These are phyloP conservation scores for Moricandia arvensis DNA, from an alignment of 345 rosid species.

Conservation along the genomic window DNA sequence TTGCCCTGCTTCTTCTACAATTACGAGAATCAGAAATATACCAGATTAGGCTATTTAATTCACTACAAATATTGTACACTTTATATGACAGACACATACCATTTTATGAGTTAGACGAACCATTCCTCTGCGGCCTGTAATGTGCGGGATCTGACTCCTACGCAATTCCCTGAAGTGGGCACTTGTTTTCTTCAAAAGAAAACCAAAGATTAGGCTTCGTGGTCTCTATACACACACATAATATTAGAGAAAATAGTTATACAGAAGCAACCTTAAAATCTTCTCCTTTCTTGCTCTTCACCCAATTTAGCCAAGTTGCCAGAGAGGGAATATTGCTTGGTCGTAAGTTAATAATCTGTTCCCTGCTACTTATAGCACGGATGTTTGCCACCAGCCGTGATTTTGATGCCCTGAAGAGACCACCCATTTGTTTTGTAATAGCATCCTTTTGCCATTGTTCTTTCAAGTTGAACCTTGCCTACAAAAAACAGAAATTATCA, in stretches of 20 bases:
- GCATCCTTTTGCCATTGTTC: neutral
- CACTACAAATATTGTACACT: neutral
- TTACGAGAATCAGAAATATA: too few species aligned
- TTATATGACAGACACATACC: neutral
- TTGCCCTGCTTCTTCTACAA: neutral
- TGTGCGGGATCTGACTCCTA: neutral
- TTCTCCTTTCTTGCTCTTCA: too few species aligned
- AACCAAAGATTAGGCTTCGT: too few species aligned
- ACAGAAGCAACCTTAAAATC: too few species aligned
- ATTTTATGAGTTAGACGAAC: neutral
- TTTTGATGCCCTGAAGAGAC: neutral
- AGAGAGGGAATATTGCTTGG: neutral
- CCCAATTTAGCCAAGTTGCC: too few species aligned
- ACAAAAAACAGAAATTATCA: neutral
- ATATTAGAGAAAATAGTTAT: too few species aligned
- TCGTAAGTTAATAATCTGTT: neutral
- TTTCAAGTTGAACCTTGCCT: neutral
- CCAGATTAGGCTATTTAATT: too few species aligned
- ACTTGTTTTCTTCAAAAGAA: too few species aligned
- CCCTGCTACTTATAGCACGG: neutral
- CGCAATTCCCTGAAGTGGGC: too few species aligned
- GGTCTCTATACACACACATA: too few species aligned
- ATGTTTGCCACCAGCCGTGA: neutral
- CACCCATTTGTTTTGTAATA: neutral
- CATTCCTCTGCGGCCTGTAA: neutral